Percentiles rank a stretch among this genome's conserved stretches.
phyloP scores from a whole-genome alignment of 2,329 filamentous ascomycete species.

The Phaeoacremonium minimum region DNA sequence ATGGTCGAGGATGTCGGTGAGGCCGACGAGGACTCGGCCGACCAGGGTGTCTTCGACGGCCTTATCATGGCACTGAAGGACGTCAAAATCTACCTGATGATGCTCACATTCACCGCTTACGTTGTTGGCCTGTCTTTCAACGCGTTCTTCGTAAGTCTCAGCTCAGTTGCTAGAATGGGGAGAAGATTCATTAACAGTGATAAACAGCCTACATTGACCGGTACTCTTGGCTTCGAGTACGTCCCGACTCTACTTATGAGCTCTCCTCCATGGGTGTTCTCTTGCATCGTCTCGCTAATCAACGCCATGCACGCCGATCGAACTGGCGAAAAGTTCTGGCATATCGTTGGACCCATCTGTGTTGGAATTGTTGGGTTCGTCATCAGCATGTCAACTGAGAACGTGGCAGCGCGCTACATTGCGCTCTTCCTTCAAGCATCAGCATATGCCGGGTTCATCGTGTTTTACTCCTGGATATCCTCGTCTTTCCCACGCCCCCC shows the following conservation, averaged over 20 bases:
- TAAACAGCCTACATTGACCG: conserved; percentile 41
- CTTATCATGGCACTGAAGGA: conserved; percentile 57
- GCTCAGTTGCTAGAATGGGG: not conserved
- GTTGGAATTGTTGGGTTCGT: conserved; percentile 53
- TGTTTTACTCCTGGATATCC: conserved; percentile 55
- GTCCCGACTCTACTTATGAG: conserved; percentile 51
- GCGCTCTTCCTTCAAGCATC: conserved; percentile 56
- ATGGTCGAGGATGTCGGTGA: conserved; percentile 56
- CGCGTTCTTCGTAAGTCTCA: conserved; percentile 45
- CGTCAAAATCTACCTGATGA: conserved; percentile 59
- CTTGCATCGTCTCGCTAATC: conserved; percentile 50
- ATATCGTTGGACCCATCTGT: conserved; percentile 48
- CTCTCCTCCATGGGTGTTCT: conserved; percentile 54
- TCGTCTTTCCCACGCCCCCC: conserved; percentile 54
- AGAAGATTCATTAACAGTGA: not conserved
- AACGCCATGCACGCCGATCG: conserved; percentile 53
- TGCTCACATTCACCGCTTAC: conserved; percentile 57
- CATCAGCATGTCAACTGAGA: conserved; percentile 55
- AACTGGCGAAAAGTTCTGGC: conserved; percentile 55
- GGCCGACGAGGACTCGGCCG: conserved; percentile 44
- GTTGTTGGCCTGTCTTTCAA: conserved; percentile 56
- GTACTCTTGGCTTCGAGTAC: conserved; percentile 47
- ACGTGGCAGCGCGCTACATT: conserved; percentile 52
- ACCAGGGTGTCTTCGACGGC: conserved; percentile 47
- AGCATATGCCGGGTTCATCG: conserved; percentile 55